Evolutionary conservation across 768 basidiomycete genomes (phyloP).

Genomic region (Nidularia pulvinata): DNA sequence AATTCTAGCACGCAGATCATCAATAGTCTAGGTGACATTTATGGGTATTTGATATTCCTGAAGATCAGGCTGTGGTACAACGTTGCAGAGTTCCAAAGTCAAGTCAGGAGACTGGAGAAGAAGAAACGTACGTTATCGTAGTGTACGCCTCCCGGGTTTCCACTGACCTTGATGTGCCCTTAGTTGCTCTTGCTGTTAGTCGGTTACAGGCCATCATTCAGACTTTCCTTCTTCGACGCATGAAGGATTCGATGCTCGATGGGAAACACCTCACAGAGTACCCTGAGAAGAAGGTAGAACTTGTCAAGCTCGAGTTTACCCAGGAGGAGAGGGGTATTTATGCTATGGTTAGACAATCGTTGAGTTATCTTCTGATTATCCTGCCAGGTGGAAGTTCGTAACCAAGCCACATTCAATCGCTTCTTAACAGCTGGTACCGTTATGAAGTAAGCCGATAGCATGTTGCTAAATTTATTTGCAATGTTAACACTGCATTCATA

Average conservation of each 20-base stretch:
- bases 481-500: slow-evolving; percentile 7
- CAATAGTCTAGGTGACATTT: slow-evolving; percentile 60
- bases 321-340: slow-evolving; percentile 68
- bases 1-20: slow-evolving; percentile 57
- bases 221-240: slow-evolving; percentile 56
- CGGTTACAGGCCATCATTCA: slow-evolving; percentile 60
- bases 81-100: slow-evolving; percentile 34
- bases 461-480: neutral
- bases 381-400: slow-evolving; percentile 46
- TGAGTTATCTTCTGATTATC: neutral
- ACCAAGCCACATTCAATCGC: slow-evolving; percentile 65
- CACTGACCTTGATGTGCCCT: neutral
- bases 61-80: slow-evolving; percentile 47
- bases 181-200: slow-evolving; percentile 52
- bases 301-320: slow-evolving; percentile 55
- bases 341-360: slow-evolving; percentile 33
- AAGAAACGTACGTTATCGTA: slow-evolving; percentile 40
- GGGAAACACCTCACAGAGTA: slow-evolving; percentile 70
- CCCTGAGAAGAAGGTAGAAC: slow-evolving; percentile 50
- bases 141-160: slow-evolving; percentile 1
- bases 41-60: slow-evolving; percentile 41
- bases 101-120: slow-evolving; percentile 41
- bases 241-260: slow-evolving; percentile 62
- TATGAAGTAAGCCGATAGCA: slow-evolving; percentile 44
- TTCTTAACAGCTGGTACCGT: slow-evolving; percentile 65